Evolutionary conservation across 306 rosid species (phyloP), one percentile per base, ranked within the genome.

Genomic region (Biancaea sappan): DNA sequence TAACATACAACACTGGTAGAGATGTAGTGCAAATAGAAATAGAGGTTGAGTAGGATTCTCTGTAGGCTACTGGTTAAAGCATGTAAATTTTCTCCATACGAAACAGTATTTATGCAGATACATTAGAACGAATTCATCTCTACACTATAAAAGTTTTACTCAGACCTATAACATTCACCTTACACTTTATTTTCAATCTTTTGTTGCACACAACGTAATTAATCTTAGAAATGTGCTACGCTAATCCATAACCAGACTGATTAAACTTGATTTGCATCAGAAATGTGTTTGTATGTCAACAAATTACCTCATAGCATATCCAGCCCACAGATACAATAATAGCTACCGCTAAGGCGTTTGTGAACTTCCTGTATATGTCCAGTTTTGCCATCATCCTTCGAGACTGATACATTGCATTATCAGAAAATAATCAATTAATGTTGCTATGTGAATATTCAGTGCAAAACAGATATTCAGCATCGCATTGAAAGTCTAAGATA

Each of bases 291-390:
- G 64, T 34, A 71, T 48, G 11, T 24, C 69, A 43, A 58, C 32
- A 66, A 64, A 77, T 74, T 86, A 93, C 98, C 98, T 94, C 98
- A 59, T 94, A 94, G 79, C 96, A 89, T 64, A 86, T 88, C 97
- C 98, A 94, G 72, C 96, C 94, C 54, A 94, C 97, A 10, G 97
- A 94, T 70, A 94, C 96, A 11, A 94, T 66, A 21, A 91, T 96
- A 68, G 98, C 91, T 25, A 87, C 92, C 0, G 91, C 98, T 85
- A 94, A 83, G 57, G 98, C 94, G 12, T 94, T 94, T 4, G 98
- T 94, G 79, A 94, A 94, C 85, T 88, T 91, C 76, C 94, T 82
- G 82, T 94, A 94, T 57, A 91, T 89, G 70, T 94, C 98, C 76
- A 94, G 85, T 77, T 94, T 94, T 71, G 80, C 81, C 87, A 87